Percentiles rank a stretch among this genome's conserved stretches.
These are phyloP conservation scores for Melanopsichium pennsylvanicum DNA, from an alignment of 1,284 basidiomycete species.

Conservation along the genomic window DNA sequence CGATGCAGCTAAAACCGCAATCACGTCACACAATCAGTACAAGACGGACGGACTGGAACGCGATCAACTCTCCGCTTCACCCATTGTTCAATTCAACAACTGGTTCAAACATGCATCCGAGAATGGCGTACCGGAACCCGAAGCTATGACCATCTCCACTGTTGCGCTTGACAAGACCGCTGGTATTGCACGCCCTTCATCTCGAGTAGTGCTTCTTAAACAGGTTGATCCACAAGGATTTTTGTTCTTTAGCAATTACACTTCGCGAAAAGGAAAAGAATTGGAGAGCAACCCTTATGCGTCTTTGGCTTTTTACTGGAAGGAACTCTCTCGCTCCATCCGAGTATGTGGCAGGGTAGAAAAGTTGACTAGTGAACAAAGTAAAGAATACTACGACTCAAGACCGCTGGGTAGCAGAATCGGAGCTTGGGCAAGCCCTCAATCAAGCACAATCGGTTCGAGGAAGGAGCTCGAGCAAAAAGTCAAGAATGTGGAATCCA, in stretches of 20 bases:
- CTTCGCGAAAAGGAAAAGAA: conserved; percentile 86
- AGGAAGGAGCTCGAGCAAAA: conserved; percentile 72
- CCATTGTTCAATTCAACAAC: conserved; percentile 57
- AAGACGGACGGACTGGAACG: conserved; percentile 50
- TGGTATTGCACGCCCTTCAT: conserved; percentile 72
- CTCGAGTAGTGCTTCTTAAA: conserved; percentile 90
- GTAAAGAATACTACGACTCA: conserved; percentile 81
- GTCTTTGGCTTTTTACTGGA: conserved; percentile 89
- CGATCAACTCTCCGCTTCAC: conserved; percentile 37
- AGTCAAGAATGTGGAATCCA: conserved; percentile 73
- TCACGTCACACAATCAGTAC: conserved; percentile 63
- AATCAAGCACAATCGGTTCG: conserved; percentile 80
- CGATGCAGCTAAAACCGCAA: conserved; percentile 24
- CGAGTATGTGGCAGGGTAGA: conserved; percentile 86
- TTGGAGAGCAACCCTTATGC: conserved; percentile 74
- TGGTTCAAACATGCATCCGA: conserved; percentile 59
- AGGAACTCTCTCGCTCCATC: conserved; percentile 80
- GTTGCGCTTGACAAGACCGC: conserved; percentile 24
- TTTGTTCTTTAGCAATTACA: conserved; percentile 96
- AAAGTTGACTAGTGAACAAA: conserved; percentile 76
- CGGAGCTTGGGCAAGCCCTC: conserved; percentile 91
- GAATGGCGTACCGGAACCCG: conserved; percentile 57
- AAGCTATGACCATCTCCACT: conserved; percentile 63
- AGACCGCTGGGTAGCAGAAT: conserved; percentile 84
- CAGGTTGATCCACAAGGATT: conserved; percentile 75